These are phyloP conservation scores for Chloromonas sp. DNA, from an alignment of 163 green algal genomes.

Conservation along the genomic window DNA sequence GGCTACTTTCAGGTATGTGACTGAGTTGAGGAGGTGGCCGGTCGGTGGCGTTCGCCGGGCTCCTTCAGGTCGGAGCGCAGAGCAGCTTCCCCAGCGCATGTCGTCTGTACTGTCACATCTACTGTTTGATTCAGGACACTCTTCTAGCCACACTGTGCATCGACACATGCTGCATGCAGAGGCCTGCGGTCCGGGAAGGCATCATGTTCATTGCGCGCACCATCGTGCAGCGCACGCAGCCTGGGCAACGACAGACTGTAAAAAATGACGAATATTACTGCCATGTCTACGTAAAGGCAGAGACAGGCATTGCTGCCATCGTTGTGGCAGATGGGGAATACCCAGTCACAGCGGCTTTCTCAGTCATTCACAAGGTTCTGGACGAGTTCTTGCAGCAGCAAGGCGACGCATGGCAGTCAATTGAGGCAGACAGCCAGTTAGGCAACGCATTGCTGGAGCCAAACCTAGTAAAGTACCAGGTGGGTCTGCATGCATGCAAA, in stretches of 20 bases:
- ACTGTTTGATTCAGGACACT: neutral
- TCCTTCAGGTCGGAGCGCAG: neutral
- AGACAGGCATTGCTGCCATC: constrained; percentile 78
- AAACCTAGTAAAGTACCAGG: constrained; percentile 86
- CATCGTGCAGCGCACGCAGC: constrained; percentile 79
- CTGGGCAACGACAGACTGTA: constrained; percentile 80
- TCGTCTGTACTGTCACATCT: neutral
- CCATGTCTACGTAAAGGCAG: constrained; percentile 81
- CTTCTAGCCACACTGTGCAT: too few species aligned
- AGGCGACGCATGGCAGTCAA: constrained; percentile 38
- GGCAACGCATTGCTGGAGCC: constrained; percentile 63
- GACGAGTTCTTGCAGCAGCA: constrained; percentile 68
- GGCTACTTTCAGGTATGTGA: constrained; percentile 86
- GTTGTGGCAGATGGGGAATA: constrained; percentile 91
- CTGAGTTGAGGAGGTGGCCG: neutral
- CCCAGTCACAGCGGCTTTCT: constrained; percentile 87
- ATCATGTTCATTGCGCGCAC: constrained; percentile 88
- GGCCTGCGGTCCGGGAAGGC: constrained; percentile 85
- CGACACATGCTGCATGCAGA: constrained; percentile 38
- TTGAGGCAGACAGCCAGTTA: constrained; percentile 57
- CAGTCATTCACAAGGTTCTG: constrained; percentile 82
- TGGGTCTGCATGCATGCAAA: constrained; percentile 1
- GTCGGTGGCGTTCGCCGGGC: neutral
- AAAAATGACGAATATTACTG: constrained; percentile 93
- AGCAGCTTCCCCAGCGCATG: too few species aligned